Evolutionary conservation across 257 asterid genomes (phyloP), one percentile per base, ranked within the genome.

Genomic region (Lycium barbarum): DNA sequence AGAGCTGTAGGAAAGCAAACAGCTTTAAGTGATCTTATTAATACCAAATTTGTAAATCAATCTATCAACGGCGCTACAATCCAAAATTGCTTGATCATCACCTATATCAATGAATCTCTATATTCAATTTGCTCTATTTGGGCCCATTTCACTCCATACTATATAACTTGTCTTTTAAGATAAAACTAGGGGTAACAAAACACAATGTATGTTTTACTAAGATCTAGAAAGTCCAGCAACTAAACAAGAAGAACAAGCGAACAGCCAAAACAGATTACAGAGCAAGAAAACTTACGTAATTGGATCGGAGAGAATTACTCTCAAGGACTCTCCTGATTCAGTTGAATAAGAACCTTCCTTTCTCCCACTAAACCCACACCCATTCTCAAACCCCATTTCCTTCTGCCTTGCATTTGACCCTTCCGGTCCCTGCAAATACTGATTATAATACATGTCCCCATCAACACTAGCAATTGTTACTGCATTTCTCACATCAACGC

Each of bases 221-320:
- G 15, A 76, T 76, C 22, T 51, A 76, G 36, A 9, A 78, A 33
- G 63, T 14, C 47, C 22, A 74, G 82, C 47, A 26, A 47, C 45
- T 76, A 51, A 76, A 13, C 7, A 22, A 76, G 22, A 76, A 26
- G 13, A 49, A 51, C 81, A 73, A 74, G 62, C 7, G 4, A 26
- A 22, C 43, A 76, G 35, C 2, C 20, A 76, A 13, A 76, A 13
- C 62, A 22, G 45, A 76, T 49, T 13, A 78, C 10, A 53, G 2
- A 15, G 15, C 65, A 54, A 67, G 87, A 71, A 26, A 53, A 86
- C 98, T 81, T 89, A 95, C 98, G 98, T 92, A 26, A 97, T 61
- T 83, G 98, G 98, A 89, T 97, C 99, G 2, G 97, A 92, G 20
- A 97, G 90, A 85, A 91, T 93, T 62, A 90, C 87, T 89, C 97